Conservation (phyloP, 2,329 filamentous ascomycete genomes). For the Rhexocercosporidium sp. region DNA sequence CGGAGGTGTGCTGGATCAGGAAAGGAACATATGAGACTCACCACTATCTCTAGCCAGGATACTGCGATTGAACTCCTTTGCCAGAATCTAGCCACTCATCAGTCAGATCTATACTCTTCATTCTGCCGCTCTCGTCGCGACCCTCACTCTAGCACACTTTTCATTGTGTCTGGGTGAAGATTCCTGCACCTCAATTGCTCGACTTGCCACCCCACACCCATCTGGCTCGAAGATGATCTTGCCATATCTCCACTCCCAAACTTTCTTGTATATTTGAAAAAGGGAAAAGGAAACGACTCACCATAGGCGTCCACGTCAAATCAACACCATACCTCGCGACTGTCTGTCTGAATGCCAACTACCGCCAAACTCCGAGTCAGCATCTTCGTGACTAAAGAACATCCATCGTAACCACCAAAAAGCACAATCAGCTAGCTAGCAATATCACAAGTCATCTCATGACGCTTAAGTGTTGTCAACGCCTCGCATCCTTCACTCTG, state of each 20-base stretch:
- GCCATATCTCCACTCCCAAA: no score
- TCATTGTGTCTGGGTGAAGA: no score
- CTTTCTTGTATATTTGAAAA: background rate
- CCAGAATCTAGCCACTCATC: slow-evolving; percentile 52
- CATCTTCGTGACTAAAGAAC: background rate
- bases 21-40: slow-evolving; percentile 37
- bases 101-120: background rate
- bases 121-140: background rate
- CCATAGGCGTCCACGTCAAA: slow-evolving; percentile 74
- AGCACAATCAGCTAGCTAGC: background rate
- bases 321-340: slow-evolving; percentile 69
- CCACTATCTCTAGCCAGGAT: slow-evolving; percentile 64
- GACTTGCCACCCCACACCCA: no score
- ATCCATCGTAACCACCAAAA: background rate
- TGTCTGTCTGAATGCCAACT: slow-evolving; percentile 73
- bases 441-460: no score
- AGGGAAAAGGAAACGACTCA: slow-evolving; percentile 30
- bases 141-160: background rate
- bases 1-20: slow-evolving; percentile 19
- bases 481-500: no score
- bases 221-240: no score
- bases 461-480: no score
- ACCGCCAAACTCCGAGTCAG: slow-evolving; percentile 34
- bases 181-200: no score
- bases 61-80: slow-evolving; percentile 71